Percentiles rank a stretch among this genome's conserved stretches.
Evolutionary conservation across 352 stramenopile genomes (phyloP).

Genomic region (Globisporangium apiculatum): DNA sequence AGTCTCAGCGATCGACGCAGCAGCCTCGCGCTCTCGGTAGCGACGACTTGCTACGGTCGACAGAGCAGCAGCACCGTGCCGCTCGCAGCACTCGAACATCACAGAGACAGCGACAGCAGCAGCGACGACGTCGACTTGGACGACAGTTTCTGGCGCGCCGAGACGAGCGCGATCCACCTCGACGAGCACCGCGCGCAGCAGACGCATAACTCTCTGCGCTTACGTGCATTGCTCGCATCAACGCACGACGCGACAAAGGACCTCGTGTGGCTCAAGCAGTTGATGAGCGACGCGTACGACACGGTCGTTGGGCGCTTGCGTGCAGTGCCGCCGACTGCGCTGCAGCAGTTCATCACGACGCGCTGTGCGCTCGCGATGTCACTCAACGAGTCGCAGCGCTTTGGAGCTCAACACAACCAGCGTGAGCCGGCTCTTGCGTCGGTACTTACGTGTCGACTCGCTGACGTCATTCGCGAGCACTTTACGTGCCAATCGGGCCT

Average conservation of each 20-base stretch:
- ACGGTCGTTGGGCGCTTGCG: conserved; percentile 42
- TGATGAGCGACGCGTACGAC: conserved; percentile 67
- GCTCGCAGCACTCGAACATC: no score
- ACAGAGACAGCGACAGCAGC: background rate
- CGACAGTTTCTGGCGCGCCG: conserved; percentile 10
- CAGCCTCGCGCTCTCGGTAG: background rate
- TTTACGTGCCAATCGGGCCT: conserved; percentile 61
- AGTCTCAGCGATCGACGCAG: background rate
- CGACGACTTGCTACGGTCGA: no score
- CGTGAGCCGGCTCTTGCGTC: no score
- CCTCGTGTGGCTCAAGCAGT: conserved; percentile 48
- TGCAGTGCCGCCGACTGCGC: conserved; percentile 16
- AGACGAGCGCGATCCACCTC: conserved; percentile 14
- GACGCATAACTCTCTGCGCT: background rate
- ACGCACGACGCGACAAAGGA: conserved; percentile 38
- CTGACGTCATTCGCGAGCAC: conserved; percentile 40
- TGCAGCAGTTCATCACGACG: conserved; percentile 22
- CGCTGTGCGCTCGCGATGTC: conserved; percentile 43
- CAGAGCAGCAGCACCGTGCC: background rate
- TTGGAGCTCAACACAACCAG: conserved; percentile 10
- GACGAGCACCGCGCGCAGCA: conserved; percentile 17
- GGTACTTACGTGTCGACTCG: conserved; percentile 7
- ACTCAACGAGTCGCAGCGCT: conserved; percentile 28
- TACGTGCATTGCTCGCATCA: conserved; percentile 26
- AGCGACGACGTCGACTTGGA: conserved; percentile 15